Evolutionary conservation across 2,329 filamentous ascomycete species (phyloP), one percentile per base, ranked within the genome.

Genomic region (Helminthosporium solani): DNA sequence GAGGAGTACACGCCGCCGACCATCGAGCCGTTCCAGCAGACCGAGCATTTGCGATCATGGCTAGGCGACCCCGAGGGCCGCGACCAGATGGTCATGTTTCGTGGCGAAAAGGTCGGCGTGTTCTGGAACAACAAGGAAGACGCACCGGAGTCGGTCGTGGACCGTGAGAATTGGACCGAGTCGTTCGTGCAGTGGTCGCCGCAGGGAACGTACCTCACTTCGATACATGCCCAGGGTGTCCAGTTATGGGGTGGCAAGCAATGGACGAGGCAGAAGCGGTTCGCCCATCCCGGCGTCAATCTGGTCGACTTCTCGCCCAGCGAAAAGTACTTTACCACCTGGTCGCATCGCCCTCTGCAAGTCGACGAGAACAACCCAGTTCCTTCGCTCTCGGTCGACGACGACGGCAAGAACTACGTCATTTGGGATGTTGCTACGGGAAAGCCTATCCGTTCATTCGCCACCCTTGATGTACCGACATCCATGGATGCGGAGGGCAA

Each of bases 51-150:
- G 63, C 84, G 91, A 68, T 97, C 88, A 70, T 99, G 90, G 85
- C 78, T 99, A 62, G 87, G 86, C 56, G 94, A 99, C 66, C 78
- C 86, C 47, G 90, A 90, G 58, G 90, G 90, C 57, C 85, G 94
- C 52, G 94, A 99, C 70, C 92, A 99, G 77, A 94, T 97, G 63
- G 88, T 88, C 70, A 90, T 97, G 83, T 96, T 88, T 78, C 86
- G 89, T 42, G 88, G 86, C 58, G 94, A 99, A 42, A 87, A 86
- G 53, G 94, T 99, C 30, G 91, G 90, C 49, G 87, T 99, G 5
- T 96, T 88, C 79, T 99, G 92, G 92, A 97, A 97, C 78, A 95
- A 95, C 78, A 94, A 95, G 75, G 92, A 87, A 73, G 91, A 96
- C 50, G 73, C 80, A 18, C 90, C 92, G 3, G 94, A 99, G 72